phyloP scores from a whole-genome alignment of 352 stramenopile genomes.

The Phytophthora tentaculata region DNA sequence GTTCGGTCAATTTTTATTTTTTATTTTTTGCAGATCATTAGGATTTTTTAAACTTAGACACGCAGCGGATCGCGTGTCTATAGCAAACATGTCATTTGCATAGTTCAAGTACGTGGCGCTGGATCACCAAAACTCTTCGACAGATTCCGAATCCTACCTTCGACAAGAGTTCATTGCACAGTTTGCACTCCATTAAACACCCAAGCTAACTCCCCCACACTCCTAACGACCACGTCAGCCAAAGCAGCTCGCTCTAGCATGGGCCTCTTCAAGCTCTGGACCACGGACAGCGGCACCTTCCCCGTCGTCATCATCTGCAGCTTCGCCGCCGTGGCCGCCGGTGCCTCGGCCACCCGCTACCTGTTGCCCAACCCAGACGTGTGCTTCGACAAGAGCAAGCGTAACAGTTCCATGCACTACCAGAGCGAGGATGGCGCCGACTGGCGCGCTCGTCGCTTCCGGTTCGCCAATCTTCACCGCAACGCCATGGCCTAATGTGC shows the following conservation, averaged over 20 bases:
- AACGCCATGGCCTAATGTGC: slow-evolving; percentile 65
- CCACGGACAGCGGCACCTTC: slow-evolving; percentile 55
- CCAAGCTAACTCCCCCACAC: slow-evolving; percentile 6
- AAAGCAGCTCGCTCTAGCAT: slow-evolving; percentile 41
- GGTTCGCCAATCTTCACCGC: slow-evolving; percentile 54
- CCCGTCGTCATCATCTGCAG: slow-evolving; percentile 48
- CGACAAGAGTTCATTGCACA: slow-evolving; percentile 16
- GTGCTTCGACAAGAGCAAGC: too few species aligned
- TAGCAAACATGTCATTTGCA: too few species aligned
- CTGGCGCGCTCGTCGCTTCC: slow-evolving; percentile 56
- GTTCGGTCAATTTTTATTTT: too few species aligned
- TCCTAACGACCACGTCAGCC: slow-evolving; percentile 26
- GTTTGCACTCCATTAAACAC: slow-evolving; percentile 13
- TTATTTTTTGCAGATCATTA: too few species aligned
- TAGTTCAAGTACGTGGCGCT: too few species aligned
- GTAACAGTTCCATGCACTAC: slow-evolving; percentile 50
- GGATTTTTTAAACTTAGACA: too few species aligned
- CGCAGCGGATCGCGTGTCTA: too few species aligned
- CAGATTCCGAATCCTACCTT: too few species aligned
- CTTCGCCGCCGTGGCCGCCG: slow-evolving; percentile 40
- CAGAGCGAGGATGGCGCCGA: slow-evolving; percentile 34
- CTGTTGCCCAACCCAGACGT: slow-evolving; percentile 43
- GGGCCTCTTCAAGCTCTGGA: slow-evolving; percentile 58
- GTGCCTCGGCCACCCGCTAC: slow-evolving; percentile 37
- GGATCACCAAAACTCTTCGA: too few species aligned